These are phyloP conservation scores for Lasiosphaeris hirsuta DNA, from an alignment of 495 filamentous ascomycete species.

Conservation along the genomic window DNA sequence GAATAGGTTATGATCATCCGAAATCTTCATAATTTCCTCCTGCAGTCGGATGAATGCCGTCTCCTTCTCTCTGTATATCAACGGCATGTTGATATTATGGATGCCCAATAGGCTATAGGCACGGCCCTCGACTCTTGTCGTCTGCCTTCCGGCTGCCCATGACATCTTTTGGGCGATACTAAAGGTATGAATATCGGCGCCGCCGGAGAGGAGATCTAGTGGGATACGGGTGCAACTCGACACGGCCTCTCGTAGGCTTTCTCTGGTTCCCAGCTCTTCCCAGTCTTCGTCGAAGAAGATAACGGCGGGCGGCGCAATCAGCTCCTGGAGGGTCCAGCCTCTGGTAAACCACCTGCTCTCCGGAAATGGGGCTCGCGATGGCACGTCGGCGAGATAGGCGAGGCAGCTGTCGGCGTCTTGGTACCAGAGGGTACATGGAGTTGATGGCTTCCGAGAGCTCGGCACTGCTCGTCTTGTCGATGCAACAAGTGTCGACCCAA, in stretches of 20 bases:
- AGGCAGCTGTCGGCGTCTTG: neutral
- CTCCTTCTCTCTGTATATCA: neutral
- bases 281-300: neutral
- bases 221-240: neutral
- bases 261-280: neutral
- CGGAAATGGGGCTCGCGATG: too few relatives aligned
- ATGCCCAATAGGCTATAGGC: neutral
- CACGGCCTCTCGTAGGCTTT: neutral
- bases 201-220: neutral
- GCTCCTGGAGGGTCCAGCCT: slow-evolving; percentile 2
- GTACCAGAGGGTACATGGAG: slow-evolving; percentile 2
- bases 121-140: neutral
- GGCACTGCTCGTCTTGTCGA: neutral
- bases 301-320: neutral
- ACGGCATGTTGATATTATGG: neutral
- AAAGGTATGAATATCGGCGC: neutral
- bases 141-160: neutral
- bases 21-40: too few relatives aligned
- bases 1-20: too few relatives aligned
- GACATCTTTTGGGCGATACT: neutral
- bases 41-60: too few relatives aligned
- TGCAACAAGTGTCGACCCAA: neutral
- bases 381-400: neutral
- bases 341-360: neutral
- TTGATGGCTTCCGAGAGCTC: neutral